Evolutionary conservation across 352 stramenopile genomes (phyloP).

Genomic region (Peronosclerospora sorghi): DNA sequence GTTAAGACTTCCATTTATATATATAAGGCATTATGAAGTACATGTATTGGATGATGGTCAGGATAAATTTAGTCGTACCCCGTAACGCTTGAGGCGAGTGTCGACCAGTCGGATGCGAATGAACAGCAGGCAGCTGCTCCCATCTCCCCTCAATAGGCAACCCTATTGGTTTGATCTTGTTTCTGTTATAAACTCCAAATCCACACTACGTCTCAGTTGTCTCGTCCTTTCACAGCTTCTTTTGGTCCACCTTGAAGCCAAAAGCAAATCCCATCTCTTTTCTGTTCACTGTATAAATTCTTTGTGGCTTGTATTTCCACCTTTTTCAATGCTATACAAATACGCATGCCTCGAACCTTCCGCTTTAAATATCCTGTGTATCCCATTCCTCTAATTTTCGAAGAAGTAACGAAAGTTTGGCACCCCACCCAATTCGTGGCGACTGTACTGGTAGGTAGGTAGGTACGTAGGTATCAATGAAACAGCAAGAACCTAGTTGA

Average conservation of each 20-base stretch:
- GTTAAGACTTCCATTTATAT: no score
- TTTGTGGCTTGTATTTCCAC: neutral
- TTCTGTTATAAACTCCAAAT: slow-evolving; percentile 9
- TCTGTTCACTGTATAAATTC: neutral
- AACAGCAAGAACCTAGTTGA: no score
- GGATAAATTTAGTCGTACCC: neutral
- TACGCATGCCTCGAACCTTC: neutral
- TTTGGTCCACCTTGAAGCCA: slow-evolving; percentile 24
- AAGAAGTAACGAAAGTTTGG: no score
- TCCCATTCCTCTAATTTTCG: neutral
- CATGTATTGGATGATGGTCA: no score
- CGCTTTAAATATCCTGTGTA: slow-evolving; percentile 1
- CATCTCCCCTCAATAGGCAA: slow-evolving; percentile 7
- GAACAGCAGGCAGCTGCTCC: slow-evolving; percentile 8
- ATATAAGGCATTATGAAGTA: no score
- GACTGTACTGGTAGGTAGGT: no score
- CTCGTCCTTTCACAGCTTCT: slow-evolving; percentile 10
- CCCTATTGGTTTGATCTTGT: slow-evolving; percentile 1
- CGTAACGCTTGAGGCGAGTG: neutral
- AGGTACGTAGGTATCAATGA: no score
- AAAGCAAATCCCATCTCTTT: slow-evolving; percentile 12
- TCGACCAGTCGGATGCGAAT: neutral
- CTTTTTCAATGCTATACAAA: neutral
- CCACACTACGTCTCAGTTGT: slow-evolving; percentile 17
- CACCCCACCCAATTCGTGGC: no score